Conservation (phyloP, 2,329 filamentous ascomycete genomes). For the Chrysosporium queenslandicum region DNA sequence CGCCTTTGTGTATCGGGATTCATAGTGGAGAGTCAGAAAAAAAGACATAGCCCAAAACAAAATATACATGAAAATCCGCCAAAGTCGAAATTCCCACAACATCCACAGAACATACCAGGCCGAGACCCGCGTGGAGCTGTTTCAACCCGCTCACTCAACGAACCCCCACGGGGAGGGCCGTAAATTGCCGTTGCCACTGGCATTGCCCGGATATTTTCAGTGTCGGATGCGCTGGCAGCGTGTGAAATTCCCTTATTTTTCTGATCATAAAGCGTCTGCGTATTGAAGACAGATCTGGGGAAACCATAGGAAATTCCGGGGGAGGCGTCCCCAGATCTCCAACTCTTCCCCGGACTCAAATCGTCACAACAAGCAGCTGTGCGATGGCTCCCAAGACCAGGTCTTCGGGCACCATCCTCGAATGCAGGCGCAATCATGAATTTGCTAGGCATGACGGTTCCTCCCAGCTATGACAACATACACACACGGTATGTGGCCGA, state of each 20-base stretch:
- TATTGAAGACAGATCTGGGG: neutral
- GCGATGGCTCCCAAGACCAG: no score
- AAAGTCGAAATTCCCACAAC: no score
- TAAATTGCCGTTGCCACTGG: slow-evolving; percentile 2
- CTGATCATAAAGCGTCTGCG: neutral
- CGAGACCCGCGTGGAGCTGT: neutral
- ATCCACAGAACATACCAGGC: neutral
- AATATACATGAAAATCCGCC: no score
- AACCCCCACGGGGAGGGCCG: neutral
- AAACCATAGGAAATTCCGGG: neutral
- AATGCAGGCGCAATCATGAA: no score
- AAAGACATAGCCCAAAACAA: no score
- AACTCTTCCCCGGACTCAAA: neutral
- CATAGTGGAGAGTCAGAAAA: no score
- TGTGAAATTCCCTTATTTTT: neutral
- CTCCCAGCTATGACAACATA: no score
- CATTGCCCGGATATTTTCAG: neutral
- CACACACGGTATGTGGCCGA: no score
- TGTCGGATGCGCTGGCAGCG: neutral
- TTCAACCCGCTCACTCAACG: neutral
- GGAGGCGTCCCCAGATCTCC: neutral
- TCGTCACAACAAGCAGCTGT: neutral
- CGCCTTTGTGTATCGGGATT: no score
- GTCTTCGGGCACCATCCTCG: no score
- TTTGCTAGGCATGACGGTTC: no score